Evolutionary conservation across 1,284 basidiomycete genomes (phyloP), one percentile per base, ranked within the genome.

Genomic region (Cutaneotrichosporon sp.): DNA sequence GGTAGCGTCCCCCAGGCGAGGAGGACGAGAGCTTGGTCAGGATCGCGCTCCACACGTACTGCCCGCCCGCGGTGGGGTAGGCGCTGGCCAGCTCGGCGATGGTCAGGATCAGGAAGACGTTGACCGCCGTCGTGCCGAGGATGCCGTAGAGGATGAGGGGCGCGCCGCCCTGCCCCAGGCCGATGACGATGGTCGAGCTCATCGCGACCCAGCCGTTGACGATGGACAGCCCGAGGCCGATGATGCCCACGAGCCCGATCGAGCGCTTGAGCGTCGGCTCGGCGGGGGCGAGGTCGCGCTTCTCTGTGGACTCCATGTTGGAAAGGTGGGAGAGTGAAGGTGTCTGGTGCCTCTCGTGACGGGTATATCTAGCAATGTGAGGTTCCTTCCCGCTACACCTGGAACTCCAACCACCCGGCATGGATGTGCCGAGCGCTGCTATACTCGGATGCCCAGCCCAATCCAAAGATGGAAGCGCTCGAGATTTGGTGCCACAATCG

Each of bases 191-290:
- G 4, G 62, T 63, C 24, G 54, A 56, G 43, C 49, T 59, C 62
- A 63, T 63, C 7, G 62, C 62, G 4, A 59, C 62, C 62, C 62
- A 63, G 25, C 62, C 62, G 34, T 63, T 63, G n/a, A 59, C 57
- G 33, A 63, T 64, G 1, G 62, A 64, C 18, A 64, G 36, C 16
- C 58, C 63, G 11, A 65, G 56, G 6, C 63, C 63, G 34, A 65
- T 53, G 56, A 65, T 65, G 13, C 55, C 59, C 1, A 65, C 16
- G 0, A 56, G 34, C 18, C 58, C 59, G 42, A 65, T 65, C 56
- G 61, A 61, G 25, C 63, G 63, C 42, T 61, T 64, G 31, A 64
- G 56, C 3, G 53, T 54, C 3, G 36, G 36, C 36, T 54, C 53
- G 34, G 43, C 13, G 38, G 5, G 10, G n/a, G 43, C 10, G 43